Evolutionary conservation across 2,329 filamentous ascomycete species (phyloP).

Genomic region (Aspergillus floridensis): DNA sequence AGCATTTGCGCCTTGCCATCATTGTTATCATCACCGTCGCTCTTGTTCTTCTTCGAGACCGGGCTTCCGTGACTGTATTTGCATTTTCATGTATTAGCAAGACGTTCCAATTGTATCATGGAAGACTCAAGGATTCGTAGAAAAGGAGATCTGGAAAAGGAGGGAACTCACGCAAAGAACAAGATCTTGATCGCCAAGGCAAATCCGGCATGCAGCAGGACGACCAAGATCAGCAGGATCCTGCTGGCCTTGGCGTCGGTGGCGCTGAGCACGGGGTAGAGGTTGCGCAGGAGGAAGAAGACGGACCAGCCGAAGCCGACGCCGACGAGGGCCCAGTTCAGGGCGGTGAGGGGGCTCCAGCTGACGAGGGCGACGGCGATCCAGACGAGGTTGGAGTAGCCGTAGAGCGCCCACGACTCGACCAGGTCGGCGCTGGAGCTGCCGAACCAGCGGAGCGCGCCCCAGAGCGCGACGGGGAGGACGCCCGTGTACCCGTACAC

Average conservation of each 20-base stretch:
- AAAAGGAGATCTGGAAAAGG: neutral
- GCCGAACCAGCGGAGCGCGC: conserved; percentile 88
- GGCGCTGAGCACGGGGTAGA: conserved; percentile 87
- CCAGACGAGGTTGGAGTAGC: conserved; percentile 96
- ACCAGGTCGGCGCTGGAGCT: conserved; percentile 89
- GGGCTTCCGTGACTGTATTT: conserved; percentile 60
- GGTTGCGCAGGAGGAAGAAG: conserved; percentile 77
- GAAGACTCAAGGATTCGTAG: no score
- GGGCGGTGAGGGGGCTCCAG: conserved; percentile 78
- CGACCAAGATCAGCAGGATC: conserved; percentile 77
- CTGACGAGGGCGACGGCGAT: conserved; percentile 88
- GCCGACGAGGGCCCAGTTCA: conserved; percentile 93
- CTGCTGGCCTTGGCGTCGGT: conserved; percentile 92
- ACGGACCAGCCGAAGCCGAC: conserved; percentile 82
- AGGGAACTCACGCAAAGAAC: conserved; percentile 71
- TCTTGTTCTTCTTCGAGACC: conserved; percentile 45
- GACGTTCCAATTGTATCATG: no score
- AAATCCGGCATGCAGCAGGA: conserved; percentile 82
- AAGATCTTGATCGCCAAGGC: conserved; percentile 92
- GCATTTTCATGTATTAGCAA: no score
- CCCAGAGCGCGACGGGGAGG: conserved; percentile 82
- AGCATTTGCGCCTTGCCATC: conserved; percentile 32
- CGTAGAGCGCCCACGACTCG: conserved; percentile 93
- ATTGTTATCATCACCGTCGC: conserved; percentile 28
- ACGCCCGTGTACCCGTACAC: conserved; percentile 93